A percentile compares a stretch with the other conserved stretches of the same genome.
Conservation (phyloP, 495 filamentous ascomycete species). For the Cryomyces antarcticus region DNA sequence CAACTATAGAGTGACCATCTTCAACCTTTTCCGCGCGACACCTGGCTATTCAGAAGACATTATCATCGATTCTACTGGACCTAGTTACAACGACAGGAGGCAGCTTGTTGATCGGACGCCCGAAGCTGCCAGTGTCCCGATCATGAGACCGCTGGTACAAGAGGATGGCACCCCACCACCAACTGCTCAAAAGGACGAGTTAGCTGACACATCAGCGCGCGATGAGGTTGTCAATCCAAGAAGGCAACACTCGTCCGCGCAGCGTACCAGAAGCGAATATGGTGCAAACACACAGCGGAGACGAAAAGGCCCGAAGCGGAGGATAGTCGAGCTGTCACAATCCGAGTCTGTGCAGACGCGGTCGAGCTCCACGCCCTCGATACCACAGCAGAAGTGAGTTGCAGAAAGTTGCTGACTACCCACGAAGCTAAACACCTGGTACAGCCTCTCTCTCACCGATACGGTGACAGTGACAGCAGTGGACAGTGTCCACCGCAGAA, state of each 20-base stretch:
- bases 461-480: no score
- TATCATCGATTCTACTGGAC: constrained; percentile 63
- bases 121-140: constrained; percentile 50
- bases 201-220: no score
- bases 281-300: constrained; percentile 10
- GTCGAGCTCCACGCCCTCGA: no score
- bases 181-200: no score
- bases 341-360: constrained; percentile 15
- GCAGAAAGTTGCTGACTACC: no score
- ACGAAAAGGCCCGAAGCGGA: constrained; percentile 37
- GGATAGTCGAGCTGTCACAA: constrained; percentile 66
- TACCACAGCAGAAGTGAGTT: no score
- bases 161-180: constrained; percentile 16
- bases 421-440: no score
- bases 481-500: no score
- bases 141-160: constrained; percentile 42
- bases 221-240: background rate
- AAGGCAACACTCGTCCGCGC: constrained; percentile 2
- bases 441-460: no score
- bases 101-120: constrained; percentile 67
- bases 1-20: constrained; percentile 70
- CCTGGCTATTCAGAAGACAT: constrained; percentile 84
- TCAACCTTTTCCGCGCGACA: constrained; percentile 88
- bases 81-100: constrained; percentile 62
- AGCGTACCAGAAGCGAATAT: constrained; percentile 12